Evolutionary conservation across 2,329 filamentous ascomycete species (phyloP), one percentile per base, ranked within the genome.

Genomic region (Aspergillus melleus): DNA sequence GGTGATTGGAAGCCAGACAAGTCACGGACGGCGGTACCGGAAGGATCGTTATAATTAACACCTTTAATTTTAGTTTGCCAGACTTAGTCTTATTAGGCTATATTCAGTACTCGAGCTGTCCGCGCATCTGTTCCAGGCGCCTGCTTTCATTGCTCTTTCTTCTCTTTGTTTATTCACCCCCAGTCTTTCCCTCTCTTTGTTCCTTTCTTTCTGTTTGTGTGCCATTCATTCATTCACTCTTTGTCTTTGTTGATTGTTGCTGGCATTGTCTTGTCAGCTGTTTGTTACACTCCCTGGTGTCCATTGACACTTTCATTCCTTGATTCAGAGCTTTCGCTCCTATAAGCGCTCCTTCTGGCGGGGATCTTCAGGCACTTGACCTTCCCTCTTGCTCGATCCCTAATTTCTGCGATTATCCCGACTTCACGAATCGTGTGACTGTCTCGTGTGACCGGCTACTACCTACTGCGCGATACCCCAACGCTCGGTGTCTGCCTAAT

Each of bases 381-480:
- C 44, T 47, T 24, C 16, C 2, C 12, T 24, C 44, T 49, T 24
- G 6, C 20, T 36, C n/a, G 42, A 36, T 11, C 16, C 3, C 26
- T 12, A 11, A 16, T 14, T 16, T 29, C n/a, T 20, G 22, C 14
- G 22, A 51, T 19, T 30, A 42, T 42, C 36, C 36, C 36, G 14
- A 20, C 47, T 19, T 24, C 19, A 24, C 14, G 12, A n/a, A 29
- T 12, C 57, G 54, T 55, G 58, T 59, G 57, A 66, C 55, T 20
- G n/a, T 36, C 39, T 61, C 64, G 55, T 55, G 62, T 64, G 62
- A 64, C 63, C 46, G 9, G 19, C 3, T 10, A 16, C 51, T 24
- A 49, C 22, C 53, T 44, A 26, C 46, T n/a, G 26, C 55, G 24
- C 54, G 49, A 44, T n/a, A 19, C 8, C 22, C 36, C 20, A 24